A percentile compares a stretch with the other conserved stretches of the same genome.
Conservation (phyloP, 768 basidiomycete genomes). For the Collybiopsis luxurians region DNA sequence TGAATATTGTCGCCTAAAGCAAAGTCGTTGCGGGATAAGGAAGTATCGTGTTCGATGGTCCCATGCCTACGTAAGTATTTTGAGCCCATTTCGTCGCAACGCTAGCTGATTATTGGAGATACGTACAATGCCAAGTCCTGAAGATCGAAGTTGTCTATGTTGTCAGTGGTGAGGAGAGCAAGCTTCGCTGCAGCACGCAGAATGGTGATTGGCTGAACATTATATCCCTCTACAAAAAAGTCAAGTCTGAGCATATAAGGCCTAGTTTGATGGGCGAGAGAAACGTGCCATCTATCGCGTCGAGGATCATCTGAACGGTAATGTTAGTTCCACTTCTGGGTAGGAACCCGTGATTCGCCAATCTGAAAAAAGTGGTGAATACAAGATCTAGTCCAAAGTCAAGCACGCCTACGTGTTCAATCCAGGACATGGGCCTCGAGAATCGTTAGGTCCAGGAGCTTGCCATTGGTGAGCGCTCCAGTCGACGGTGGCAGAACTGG, state of each 20-base stretch:
- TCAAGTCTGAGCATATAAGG: too few species aligned
- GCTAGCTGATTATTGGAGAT: too few species aligned
- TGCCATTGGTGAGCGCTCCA: slow-evolving; percentile 1
- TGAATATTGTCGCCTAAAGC: slow-evolving; percentile 8
- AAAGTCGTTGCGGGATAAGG: slow-evolving; percentile 10
- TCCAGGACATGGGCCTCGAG: slow-evolving; percentile 7
- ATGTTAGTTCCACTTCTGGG: slow-evolving; percentile 6
- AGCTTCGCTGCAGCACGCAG: neutral
- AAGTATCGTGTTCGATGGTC: slow-evolving; percentile 13
- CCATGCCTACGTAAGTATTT: slow-evolving; percentile 7
- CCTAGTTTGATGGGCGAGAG: neutral
- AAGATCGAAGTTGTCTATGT: neutral
- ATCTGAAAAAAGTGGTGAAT: neutral
- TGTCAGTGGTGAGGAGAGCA: neutral
- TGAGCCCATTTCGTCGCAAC: too few species aligned
- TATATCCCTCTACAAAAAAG: neutral
- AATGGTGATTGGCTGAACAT: neutral
- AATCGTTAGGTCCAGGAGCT: neutral
- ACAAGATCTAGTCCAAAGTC: too few species aligned
- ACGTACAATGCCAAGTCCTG: neutral
- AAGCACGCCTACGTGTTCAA: slow-evolving; percentile 2
- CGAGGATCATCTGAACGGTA: neutral
- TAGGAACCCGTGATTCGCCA: slow-evolving; percentile 9
- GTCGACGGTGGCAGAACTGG: neutral
- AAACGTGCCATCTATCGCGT: neutral